These are phyloP conservation scores for Phytophthora pistaciae DNA, from an alignment of 352 stramenopile genomes.

Conservation along the genomic window DNA sequence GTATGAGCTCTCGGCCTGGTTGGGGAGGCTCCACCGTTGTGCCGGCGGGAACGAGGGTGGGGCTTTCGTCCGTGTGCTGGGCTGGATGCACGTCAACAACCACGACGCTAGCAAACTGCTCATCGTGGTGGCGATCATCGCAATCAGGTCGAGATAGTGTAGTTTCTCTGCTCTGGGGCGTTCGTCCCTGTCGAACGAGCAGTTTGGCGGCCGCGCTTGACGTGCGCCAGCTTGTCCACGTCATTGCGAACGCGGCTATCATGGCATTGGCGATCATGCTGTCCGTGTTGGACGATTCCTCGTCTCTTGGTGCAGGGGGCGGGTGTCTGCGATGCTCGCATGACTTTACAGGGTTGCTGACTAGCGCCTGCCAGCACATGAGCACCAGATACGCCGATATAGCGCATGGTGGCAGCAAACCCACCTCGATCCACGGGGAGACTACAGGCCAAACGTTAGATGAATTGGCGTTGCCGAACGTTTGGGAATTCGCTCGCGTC, in stretches of 20 bases:
- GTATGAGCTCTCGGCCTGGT: slow-evolving; percentile 37
- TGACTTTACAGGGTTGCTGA: slow-evolving; percentile 59
- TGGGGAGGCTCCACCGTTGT: slow-evolving; percentile 58
- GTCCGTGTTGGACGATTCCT: slow-evolving; percentile 29
- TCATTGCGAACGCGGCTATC: slow-evolving; percentile 70
- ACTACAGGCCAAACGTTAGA: slow-evolving; percentile 43
- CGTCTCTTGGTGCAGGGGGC: slow-evolving; percentile 11
- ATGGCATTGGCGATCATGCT: slow-evolving; percentile 63
- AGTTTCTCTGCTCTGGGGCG: neutral
- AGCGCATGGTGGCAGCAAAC: slow-evolving; percentile 77
- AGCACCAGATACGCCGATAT: slow-evolving; percentile 78
- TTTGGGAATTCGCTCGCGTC: neutral
- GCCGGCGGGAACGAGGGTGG: slow-evolving; percentile 23
- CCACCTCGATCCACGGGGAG: slow-evolving; percentile 75
- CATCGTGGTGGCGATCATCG: slow-evolving; percentile 1
- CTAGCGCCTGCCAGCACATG: slow-evolving; percentile 81
- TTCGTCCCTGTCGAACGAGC: slow-evolving; percentile 54
- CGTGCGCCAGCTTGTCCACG: slow-evolving; percentile 78
- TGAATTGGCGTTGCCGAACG: neutral
- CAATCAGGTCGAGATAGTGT: neutral
- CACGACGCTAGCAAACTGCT: slow-evolving; percentile 36
- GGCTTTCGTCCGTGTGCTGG: slow-evolving; percentile 9
- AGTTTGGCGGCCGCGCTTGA: slow-evolving; percentile 62
- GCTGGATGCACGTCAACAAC: slow-evolving; percentile 63
- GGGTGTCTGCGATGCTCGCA: slow-evolving; percentile 38